These are phyloP conservation scores for Amesomyces nigricolor DNA, from an alignment of 2,329 filamentous ascomycete species.

Conservation along the genomic window DNA sequence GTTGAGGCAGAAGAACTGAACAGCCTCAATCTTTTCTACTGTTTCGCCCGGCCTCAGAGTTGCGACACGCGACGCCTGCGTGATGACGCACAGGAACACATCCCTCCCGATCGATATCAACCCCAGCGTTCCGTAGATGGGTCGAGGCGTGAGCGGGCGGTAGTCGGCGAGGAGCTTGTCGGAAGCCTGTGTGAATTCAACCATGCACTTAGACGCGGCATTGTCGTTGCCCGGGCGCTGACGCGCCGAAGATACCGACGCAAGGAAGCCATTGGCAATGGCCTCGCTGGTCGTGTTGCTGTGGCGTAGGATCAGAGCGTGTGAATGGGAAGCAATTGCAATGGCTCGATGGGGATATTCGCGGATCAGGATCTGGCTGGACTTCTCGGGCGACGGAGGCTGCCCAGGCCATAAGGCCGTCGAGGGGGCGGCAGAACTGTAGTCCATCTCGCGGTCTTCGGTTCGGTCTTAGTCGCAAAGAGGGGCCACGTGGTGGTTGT, in stretches of 20 bases:
- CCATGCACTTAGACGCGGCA: slow-evolving; percentile 66
- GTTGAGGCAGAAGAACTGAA: slow-evolving; percentile 92
- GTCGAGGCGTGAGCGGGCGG: slow-evolving; percentile 64
- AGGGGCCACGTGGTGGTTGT: slow-evolving; percentile 6
- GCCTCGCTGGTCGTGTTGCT: slow-evolving; percentile 59
- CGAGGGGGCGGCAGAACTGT: slow-evolving; percentile 33
- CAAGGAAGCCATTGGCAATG: slow-evolving; percentile 53
- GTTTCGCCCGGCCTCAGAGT: slow-evolving; percentile 82
- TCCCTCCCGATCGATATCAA: slow-evolving; percentile 78
- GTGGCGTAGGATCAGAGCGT: slow-evolving; percentile 81
- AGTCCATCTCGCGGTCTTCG: slow-evolving; percentile 40
- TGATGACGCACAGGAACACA: slow-evolving; percentile 88
- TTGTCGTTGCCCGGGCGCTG: slow-evolving; percentile 40
- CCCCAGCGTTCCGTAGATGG: slow-evolving; percentile 80
- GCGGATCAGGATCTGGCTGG: slow-evolving; percentile 75
- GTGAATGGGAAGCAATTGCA: slow-evolving; percentile 71
- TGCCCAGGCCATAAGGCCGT: slow-evolving; percentile 42
- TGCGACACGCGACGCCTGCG: slow-evolving; percentile 69
- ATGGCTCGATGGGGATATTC: slow-evolving; percentile 84
- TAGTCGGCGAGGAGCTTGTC: slow-evolving; percentile 68
- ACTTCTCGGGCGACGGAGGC: slow-evolving; percentile 49
- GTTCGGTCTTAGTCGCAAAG: slow-evolving; percentile 6
- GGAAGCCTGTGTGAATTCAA: slow-evolving; percentile 69
- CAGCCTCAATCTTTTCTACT: slow-evolving; percentile 76
- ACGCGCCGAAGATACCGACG: slow-evolving; percentile 45